Evolutionary conservation across 306 rosid species (phyloP), one percentile per base, ranked within the genome.

Genomic region (Ochetophila trinervis): DNA sequence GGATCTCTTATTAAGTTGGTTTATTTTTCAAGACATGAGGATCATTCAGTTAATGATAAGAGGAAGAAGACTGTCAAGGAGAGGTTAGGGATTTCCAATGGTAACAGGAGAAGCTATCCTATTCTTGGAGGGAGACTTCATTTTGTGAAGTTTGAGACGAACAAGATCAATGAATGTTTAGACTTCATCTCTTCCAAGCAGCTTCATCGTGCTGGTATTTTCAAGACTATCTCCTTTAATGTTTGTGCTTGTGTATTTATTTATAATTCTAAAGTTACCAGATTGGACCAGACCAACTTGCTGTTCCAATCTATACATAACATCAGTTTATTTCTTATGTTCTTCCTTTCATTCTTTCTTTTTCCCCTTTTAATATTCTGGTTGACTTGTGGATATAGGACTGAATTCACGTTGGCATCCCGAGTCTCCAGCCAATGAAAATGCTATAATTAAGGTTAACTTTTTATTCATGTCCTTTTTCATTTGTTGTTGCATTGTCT

Each of bases 111-210:
- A 83, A 90, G 88, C 89, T 94, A 63, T 70, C 99, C 99, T 60
- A 78, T 94, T 83, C 97, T 94, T 42, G 99, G 99, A 45, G 99
- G 99, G 73, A 84, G 97, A 77, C 96, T 90, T 78, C 97, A 94
- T 84, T 94, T 90, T 90, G 99, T 94, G 73, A 94, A 90, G 88
- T 94, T 94, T 68, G 99, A 94, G 73, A 94, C 99, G 0, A 75
- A 73, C 84, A 90, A 94, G 88, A 86, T 94, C 35, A 86, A 86
- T 12, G 95, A 94, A 81, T 94, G 99, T 82, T 81, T 94, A 56
- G 97, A 94, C 70, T 94, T 94, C 80, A 94, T 94, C 65, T 68
- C 82, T 56, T 94, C 97, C 54, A 94, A 90, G 88, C 96, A 84
- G 86, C 96, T 94, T 75, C 99, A 88, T 77, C 65, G 84, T 74